Percentiles rank a stretch among this genome's conserved stretches.
Evolutionary conservation across 140 eudicot genomes (phyloP).

Genomic region (Anethum foeniculum): DNA sequence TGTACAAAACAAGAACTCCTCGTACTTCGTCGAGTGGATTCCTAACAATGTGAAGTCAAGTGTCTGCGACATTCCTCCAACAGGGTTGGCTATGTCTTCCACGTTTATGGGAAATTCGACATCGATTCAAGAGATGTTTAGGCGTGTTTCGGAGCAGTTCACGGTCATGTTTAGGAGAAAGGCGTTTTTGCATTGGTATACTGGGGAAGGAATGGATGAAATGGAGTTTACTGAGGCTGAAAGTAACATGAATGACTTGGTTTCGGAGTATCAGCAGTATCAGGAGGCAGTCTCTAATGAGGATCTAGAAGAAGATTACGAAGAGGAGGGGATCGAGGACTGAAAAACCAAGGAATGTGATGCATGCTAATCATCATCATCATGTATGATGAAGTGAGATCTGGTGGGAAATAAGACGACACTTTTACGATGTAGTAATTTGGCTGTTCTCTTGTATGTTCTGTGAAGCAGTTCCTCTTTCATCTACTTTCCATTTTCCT

Average conservation of each 20-base stretch:
- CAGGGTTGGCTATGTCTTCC: conserved; percentile 71
- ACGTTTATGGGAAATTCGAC: conserved; percentile 81
- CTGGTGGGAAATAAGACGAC: conserved; percentile 2
- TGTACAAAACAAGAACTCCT: conserved; percentile 76
- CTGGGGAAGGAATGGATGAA: conserved; percentile 85
- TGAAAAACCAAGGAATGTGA: conserved; percentile 7
- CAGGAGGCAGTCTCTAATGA: conserved; percentile 61
- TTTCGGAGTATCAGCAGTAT: conserved; percentile 82
- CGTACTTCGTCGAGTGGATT: conserved; percentile 78
- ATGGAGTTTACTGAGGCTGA: conserved; percentile 83
- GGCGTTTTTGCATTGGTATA: conserved; percentile 87
- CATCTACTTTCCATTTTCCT: neutral
- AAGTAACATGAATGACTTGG: conserved; percentile 85
- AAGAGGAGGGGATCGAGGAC: conserved; percentile 31
- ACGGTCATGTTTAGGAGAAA: conserved; percentile 80
- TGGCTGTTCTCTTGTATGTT: conserved; percentile 1
- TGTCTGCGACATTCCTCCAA: conserved; percentile 72
- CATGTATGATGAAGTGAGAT: neutral
- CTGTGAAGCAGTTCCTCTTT: neutral
- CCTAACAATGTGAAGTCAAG: conserved; percentile 81
- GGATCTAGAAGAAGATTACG: conserved; percentile 50
- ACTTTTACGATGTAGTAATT: neutral
- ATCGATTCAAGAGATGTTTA: conserved; percentile 72
- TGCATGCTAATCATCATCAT: neutral
- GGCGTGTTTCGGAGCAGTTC: conserved; percentile 81